Conservation (phyloP, 1,284 basidiomycete genomes). For the Inonotus hispidus region DNA sequence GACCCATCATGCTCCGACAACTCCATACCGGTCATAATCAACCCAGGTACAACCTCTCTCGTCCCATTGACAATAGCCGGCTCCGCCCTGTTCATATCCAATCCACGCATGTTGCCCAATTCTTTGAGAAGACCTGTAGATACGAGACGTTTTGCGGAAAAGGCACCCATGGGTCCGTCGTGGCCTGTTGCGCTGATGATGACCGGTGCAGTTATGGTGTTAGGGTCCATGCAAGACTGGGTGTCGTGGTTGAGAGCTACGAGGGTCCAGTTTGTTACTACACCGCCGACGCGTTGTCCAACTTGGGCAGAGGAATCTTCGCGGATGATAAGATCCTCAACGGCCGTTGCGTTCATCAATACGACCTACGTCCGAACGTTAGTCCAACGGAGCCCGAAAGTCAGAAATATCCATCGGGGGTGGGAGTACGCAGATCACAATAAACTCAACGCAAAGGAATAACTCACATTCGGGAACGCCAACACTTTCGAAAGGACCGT, state of each 20-base stretch:
- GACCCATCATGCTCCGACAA: slow-evolving; percentile 79
- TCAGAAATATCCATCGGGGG: neutral
- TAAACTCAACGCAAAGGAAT: slow-evolving; percentile 22
- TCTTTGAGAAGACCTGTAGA: slow-evolving; percentile 72
- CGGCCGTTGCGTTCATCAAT: slow-evolving; percentile 67
- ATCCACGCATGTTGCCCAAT: slow-evolving; percentile 76
- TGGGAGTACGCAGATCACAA: neutral
- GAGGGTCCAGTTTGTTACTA: slow-evolving; percentile 84
- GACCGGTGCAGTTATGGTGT: slow-evolving; percentile 78
- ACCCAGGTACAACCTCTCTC: slow-evolving; percentile 74
- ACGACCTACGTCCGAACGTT: slow-evolving; percentile 24
- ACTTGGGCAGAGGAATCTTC: slow-evolving; percentile 44
- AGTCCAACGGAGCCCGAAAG: slow-evolving; percentile 19
- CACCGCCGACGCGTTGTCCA: slow-evolving; percentile 70
- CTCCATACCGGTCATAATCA: slow-evolving; percentile 82
- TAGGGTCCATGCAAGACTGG: slow-evolving; percentile 84
- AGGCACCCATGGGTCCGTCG: slow-evolving; percentile 84
- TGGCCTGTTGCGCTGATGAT: slow-evolving; percentile 67
- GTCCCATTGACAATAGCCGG: slow-evolving; percentile 75
- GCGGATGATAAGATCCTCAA: slow-evolving; percentile 72
- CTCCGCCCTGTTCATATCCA: slow-evolving; percentile 77
- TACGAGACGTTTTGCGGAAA: slow-evolving; percentile 78
- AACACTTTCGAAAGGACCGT: slow-evolving; percentile 74
- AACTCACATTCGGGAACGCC: slow-evolving; percentile 60
- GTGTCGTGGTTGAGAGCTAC: slow-evolving; percentile 79